Evolutionary conservation across 1,284 basidiomycete species (phyloP), one percentile per base, ranked within the genome.

Genomic region (Crucibulum cyathiforme): DNA sequence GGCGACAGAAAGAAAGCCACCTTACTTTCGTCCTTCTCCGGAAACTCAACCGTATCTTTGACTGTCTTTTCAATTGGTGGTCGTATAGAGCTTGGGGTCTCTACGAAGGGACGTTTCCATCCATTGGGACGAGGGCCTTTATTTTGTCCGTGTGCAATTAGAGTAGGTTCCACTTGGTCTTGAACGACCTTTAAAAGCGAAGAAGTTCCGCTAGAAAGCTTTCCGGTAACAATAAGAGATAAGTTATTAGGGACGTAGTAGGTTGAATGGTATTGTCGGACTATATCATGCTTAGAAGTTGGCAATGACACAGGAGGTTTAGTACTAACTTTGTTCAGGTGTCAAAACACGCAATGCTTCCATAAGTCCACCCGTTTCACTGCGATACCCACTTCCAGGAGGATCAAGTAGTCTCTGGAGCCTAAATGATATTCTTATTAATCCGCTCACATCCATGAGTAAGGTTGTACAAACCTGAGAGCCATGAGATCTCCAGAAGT

Each of bases 231-330:
- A 62, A 97, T 89, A 41, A 97, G 81, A 24, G 92, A 89, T 52
- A 98, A 77, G 74, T 99, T 99, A 73, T 99, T 93, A 1, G 98
- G 96, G 3, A 95, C 93, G 72, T 99, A 99, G 77, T 96, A 96
- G 51, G 87, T 88, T 45, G 82, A 79, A 74, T 99, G 98, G 72
- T 98, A 99, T 52, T 95, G 79, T 55, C 95, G 87, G 70, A 98
- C 95, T 96, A 64, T 15, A 55, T 36, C 47, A 59, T 58, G 24
- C 55, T 61, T 36, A 67, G 50, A 47, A 45, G 69, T 36, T 63
- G 63, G 57, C n/a, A 8, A 9, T 12, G 49, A 51, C 52, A 51
- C 36, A 38, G 38, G 31, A 36, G 54, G 13, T 52, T 57, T 15
- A 58, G 41, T 24, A 71, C 82, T 77, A 72, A 98, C 96, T 97